A percentile compares a stretch with the other conserved stretches of the same genome.
These are phyloP conservation scores for Penicillium sp. DNA, from an alignment of 2,329 filamentous ascomycete species.

Conservation along the genomic window DNA sequence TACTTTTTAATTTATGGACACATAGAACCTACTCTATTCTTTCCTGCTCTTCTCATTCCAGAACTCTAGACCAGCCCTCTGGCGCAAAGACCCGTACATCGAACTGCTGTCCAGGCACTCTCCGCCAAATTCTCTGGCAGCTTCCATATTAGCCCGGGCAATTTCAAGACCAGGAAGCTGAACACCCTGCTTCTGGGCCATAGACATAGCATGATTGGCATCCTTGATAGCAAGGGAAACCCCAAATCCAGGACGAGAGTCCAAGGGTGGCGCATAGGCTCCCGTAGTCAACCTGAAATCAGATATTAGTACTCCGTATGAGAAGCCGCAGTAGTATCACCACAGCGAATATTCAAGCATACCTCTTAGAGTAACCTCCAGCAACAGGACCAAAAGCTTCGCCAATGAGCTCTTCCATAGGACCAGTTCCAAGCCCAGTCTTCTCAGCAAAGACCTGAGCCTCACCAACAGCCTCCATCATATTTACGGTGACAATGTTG, in stretches of 20 bases:
- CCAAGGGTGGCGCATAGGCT: slow-evolving; percentile 41
- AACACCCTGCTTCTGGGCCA: slow-evolving; percentile 33
- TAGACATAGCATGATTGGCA: slow-evolving; percentile 35
- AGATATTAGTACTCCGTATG: not conserved
- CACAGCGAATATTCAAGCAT: not conserved
- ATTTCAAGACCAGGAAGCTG: slow-evolving; percentile 36
- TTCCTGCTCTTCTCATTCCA: slow-evolving; percentile 42
- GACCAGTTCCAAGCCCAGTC: slow-evolving; percentile 43
- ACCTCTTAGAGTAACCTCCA: slow-evolving; percentile 46
- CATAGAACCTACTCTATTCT: slow-evolving; percentile 8
- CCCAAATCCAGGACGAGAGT: slow-evolving; percentile 38
- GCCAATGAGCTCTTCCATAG: slow-evolving; percentile 45
- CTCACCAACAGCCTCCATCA: slow-evolving; percentile 50
- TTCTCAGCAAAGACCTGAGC: slow-evolving; percentile 50
- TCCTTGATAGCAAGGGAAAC: slow-evolving; percentile 42
- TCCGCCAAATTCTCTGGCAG: slow-evolving; percentile 37
- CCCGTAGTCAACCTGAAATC: slow-evolving; percentile 42
- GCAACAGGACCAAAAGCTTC: slow-evolving; percentile 47
- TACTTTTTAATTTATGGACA: not conserved
- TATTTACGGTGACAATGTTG: slow-evolving; percentile 45
- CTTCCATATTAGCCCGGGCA: slow-evolving; percentile 38
- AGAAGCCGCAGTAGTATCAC: not conserved
- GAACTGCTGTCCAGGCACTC: slow-evolving; percentile 41
- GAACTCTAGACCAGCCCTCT: slow-evolving; percentile 38
- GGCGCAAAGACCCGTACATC: slow-evolving; percentile 40